Evolutionary conservation across 768 basidiomycete species (phyloP).

Genomic region (Cystobasidium tubakii): DNA sequence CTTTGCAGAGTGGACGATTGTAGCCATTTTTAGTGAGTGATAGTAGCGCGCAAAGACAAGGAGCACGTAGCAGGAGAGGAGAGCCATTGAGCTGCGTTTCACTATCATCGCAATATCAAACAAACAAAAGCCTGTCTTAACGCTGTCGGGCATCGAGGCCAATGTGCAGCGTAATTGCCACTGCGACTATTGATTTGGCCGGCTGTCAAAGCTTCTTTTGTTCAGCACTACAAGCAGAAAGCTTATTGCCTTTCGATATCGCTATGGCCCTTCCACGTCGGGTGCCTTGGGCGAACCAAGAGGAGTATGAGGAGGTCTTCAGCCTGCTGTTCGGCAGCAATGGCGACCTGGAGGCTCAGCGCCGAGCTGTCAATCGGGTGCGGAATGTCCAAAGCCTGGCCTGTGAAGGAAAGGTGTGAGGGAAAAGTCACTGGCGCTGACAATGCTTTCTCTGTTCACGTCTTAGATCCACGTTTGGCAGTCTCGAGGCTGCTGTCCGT

Average conservation of each 20-base stretch:
- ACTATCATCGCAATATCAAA: no score
- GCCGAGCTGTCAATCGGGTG: constrained; percentile 54
- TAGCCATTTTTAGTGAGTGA: background rate
- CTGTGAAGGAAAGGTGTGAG: no score
- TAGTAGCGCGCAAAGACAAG: no score
- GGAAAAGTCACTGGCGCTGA: no score
- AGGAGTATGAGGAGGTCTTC: constrained; percentile 71
- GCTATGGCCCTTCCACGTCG: constrained; percentile 57
- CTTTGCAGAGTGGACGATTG: background rate
- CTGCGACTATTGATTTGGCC: no score
- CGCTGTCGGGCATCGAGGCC: background rate
- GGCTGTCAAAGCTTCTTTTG: background rate
- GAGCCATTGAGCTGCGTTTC: background rate
- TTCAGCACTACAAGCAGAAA: background rate
- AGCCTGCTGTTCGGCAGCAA: constrained; percentile 59
- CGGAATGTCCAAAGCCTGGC: no score
- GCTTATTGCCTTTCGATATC: background rate
- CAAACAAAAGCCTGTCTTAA: background rate
- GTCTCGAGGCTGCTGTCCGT: constrained; percentile 41
- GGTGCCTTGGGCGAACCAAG: constrained; percentile 66
- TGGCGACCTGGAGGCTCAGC: constrained; percentile 59
- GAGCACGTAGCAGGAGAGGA: background rate
- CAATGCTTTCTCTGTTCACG: background rate
- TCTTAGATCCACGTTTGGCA: constrained; percentile 42
- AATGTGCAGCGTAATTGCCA: background rate